A percentile compares a stretch with the other conserved stretches of the same genome.
Evolutionary conservation across 2,329 filamentous ascomycete genomes (phyloP).

Genomic region (Neofusicoccum parvum): DNA sequence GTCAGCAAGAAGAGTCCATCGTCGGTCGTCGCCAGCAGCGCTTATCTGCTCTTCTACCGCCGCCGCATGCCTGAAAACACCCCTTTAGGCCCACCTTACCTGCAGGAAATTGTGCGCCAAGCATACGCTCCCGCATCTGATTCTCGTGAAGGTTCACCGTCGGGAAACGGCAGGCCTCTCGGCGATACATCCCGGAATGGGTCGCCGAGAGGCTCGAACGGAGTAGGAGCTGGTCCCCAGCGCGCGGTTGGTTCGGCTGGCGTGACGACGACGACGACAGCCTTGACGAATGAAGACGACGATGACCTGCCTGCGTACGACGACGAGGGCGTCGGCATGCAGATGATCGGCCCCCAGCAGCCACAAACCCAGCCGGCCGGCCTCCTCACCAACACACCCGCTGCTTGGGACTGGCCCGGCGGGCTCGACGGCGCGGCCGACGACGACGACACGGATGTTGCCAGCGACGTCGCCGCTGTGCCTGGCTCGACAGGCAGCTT

Average conservation of each 20-base stretch:
- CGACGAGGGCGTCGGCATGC: constrained; percentile 1
- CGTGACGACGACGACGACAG: constrained; percentile 7
- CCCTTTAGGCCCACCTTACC: constrained; percentile 77
- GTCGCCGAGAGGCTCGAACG: constrained; percentile 84
- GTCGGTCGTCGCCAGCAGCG: constrained; percentile 70
- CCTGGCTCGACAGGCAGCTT: neutral
- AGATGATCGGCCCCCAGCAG: neutral
- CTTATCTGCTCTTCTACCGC: constrained; percentile 95
- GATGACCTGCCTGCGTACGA: constrained; percentile 13
- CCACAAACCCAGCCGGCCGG: neutral
- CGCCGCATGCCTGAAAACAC: constrained; percentile 66
- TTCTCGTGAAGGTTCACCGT: constrained; percentile 37
- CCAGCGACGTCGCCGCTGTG: constrained; percentile 5
- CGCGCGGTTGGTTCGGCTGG: constrained; percentile 20
- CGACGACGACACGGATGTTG: constrained; percentile 14
- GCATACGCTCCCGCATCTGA: constrained; percentile 57
- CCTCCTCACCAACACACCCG: neutral
- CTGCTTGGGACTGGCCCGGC: neutral
- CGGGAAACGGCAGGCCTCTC: constrained; percentile 88
- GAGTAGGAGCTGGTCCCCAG: constrained; percentile 65
- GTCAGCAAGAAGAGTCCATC: constrained; percentile 65
- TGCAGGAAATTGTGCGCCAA: constrained; percentile 69
- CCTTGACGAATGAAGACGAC: neutral
- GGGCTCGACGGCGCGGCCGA: neutral
- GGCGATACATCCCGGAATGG: constrained; percentile 85